Evolutionary conservation across 768 basidiomycete species (phyloP).

Genomic region (Naganishia vaughanmartiniae): DNA sequence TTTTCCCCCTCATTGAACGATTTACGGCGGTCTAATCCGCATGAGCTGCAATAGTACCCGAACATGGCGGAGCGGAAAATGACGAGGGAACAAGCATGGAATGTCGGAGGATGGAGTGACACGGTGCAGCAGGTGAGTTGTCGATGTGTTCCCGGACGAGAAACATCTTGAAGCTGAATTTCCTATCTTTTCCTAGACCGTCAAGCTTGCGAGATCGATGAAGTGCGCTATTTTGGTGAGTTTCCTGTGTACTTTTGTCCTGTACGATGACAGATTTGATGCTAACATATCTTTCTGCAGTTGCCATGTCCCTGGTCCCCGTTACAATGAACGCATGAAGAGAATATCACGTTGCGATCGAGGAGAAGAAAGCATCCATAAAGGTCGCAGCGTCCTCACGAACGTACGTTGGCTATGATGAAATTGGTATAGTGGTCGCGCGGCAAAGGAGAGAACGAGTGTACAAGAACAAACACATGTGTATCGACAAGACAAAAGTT

Average conservation of each 20-base stretch:
- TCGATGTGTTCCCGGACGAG: neutral
- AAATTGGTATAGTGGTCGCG: too few relatives aligned
- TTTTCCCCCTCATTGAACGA: slow-evolving; percentile 11
- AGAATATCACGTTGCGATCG: too few relatives aligned
- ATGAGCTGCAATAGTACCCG: neutral
- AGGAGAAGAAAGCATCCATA: too few relatives aligned
- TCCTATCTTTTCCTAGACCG: slow-evolving; percentile 72
- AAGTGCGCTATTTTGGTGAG: slow-evolving; percentile 68
- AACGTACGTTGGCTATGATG: too few relatives aligned
- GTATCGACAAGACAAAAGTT: neutral
- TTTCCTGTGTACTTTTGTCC: neutral
- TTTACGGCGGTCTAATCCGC: neutral
- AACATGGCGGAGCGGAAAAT: slow-evolving; percentile 74
- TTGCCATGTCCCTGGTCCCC: slow-evolving; percentile 47
- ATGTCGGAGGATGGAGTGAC: slow-evolving; percentile 90
- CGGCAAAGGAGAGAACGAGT: too few relatives aligned
- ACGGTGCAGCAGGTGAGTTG: slow-evolving; percentile 63
- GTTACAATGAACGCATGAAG: slow-evolving; percentile 38
- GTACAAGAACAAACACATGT: neutral
- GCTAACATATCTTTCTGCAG: neutral
- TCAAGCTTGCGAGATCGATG: slow-evolving; percentile 82
- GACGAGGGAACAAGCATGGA: slow-evolving; percentile 84
- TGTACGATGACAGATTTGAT: neutral
- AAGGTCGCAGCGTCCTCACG: too few relatives aligned
- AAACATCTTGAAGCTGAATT: neutral